Evolutionary conservation across 345 rosid species (phyloP), one percentile per base, ranked within the genome.

Genomic region (Pugionium cornutum): DNA sequence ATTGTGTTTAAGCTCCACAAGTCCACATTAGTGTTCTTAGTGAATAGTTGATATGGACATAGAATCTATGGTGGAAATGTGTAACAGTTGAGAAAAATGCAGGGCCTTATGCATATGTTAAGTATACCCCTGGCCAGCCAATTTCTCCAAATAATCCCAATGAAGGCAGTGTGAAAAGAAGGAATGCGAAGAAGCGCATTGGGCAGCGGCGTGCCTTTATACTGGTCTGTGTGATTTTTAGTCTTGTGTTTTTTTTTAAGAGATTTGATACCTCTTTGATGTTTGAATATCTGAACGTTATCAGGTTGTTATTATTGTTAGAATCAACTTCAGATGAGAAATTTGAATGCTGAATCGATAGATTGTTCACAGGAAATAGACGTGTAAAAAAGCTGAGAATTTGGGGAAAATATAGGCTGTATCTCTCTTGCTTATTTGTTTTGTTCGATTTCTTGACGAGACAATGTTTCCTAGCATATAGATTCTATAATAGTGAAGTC

Each of bases 101-200:
- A 87, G 96, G 96, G 25, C 95, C 98, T 0, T 84, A 82, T 82
- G 92, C 92, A 37, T 89, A 91, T 85, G 87, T 87, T 45, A 82
- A 74, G 55, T 82, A 86, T 74, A 85, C 81, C 1, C 88, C 91
- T 0, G 97, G 96, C 7, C 60, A 87, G 78, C 91, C 96, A 7
- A 85, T 91, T 61, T 79, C 77, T 69, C 81, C 85, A 4, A 92
- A 79, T 74, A 84, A 82, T 53, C 98, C 98, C 5, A 92, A 89
- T 26, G 76, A 87, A 75, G 96, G 96, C 26, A 89, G 91, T 66
- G 59, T 84, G 28, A 85, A 84, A 76, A 67, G 84, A 74, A 84
- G 96, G 83, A 89, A 92, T 33, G 86, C 82, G 64, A 89, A 86
- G 77, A 87, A 89, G 83, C 87, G 91, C n/a, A 82, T 80, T 11